phyloP scores from a whole-genome alignment of 176 grass and related monocot genomes.

The Themeda triandra region DNA sequence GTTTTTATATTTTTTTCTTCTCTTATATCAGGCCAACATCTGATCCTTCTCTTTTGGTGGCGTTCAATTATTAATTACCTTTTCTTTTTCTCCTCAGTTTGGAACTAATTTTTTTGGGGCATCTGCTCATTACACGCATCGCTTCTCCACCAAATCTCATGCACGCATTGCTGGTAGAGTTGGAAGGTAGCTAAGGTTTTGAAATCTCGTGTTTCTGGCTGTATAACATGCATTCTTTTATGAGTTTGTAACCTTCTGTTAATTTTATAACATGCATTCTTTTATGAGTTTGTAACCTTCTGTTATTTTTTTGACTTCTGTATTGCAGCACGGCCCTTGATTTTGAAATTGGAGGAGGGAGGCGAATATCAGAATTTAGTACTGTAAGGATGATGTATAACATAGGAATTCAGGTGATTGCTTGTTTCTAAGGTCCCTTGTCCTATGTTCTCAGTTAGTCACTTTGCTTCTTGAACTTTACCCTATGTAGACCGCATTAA shows the following conservation, averaged over 20 bases:
- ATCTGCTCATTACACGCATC: slow-evolving; percentile 70
- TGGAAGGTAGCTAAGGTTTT: slow-evolving; percentile 70
- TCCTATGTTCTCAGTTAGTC: slow-evolving; percentile 18
- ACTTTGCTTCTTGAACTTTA: slow-evolving; percentile 23
- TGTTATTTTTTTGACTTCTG: slow-evolving; percentile 22
- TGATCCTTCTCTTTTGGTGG: not conserved
- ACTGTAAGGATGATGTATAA: slow-evolving; percentile 81
- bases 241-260: slow-evolving; percentile 9
- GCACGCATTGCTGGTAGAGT: slow-evolving; percentile 69
- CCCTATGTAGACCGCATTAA: not conserved
- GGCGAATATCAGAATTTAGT: slow-evolving; percentile 89
- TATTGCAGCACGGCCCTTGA: slow-evolving; percentile 75
- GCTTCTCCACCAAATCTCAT: slow-evolving; percentile 85
- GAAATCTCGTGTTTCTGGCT: slow-evolving; percentile 6
- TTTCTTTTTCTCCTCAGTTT: slow-evolving; percentile 49
- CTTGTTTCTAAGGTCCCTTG: not conserved
- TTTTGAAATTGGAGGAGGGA: slow-evolving; percentile 95
- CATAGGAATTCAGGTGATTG: slow-evolving; percentile 90
- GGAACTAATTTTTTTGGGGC: slow-evolving; percentile 80
- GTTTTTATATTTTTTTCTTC: not conserved
- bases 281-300: slow-evolving; percentile 6
- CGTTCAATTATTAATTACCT: slow-evolving; percentile 12
- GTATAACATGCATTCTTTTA: slow-evolving; percentile 5
- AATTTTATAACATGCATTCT: slow-evolving; percentile 1
- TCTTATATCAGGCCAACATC: slow-evolving; percentile 5